Evolutionary conservation across 2,329 filamentous ascomycete genomes (phyloP).

Genomic region (Alternaria metachromatica): DNA sequence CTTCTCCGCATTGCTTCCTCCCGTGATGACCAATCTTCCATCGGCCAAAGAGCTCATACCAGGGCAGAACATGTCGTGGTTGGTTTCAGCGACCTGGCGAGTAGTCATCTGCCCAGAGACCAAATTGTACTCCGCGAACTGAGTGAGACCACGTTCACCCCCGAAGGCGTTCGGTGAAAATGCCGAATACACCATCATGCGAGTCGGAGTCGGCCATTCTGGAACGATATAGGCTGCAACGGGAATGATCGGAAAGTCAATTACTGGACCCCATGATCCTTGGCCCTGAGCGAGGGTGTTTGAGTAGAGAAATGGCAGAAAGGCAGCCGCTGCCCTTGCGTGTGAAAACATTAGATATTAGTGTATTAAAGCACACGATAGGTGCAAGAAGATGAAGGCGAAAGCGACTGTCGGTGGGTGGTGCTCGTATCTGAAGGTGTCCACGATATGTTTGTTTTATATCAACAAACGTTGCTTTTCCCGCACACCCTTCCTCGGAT

Average conservation of each 20-base stretch:
- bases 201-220: constrained; percentile 21
- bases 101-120: constrained; percentile 17
- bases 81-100: constrained; percentile 23
- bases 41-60: constrained; percentile 25
- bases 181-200: constrained; percentile 27
- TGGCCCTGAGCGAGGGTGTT: constrained; percentile 5
- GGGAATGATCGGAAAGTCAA: constrained; percentile 28
- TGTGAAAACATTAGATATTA: neutral
- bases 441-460: neutral
- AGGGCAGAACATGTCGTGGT: constrained; percentile 33
- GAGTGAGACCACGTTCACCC: constrained; percentile 20
- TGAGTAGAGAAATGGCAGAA: neutral
- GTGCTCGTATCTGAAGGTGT: neutral
- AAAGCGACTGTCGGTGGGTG: neutral
- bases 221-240: constrained; percentile 30
- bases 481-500: neutral
- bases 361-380: neutral
- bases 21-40: constrained; percentile 26
- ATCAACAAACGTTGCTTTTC: neutral
- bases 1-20: constrained; percentile 24
- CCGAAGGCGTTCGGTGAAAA: constrained; percentile 20
- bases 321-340: neutral
- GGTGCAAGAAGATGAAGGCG: neutral
- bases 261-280: constrained; percentile 23
- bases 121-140: constrained; percentile 28